Evolutionary conservation across 2,329 filamentous ascomycete species (phyloP), one percentile per base, ranked within the genome.

Genomic region (Curvularia lunata): DNA sequence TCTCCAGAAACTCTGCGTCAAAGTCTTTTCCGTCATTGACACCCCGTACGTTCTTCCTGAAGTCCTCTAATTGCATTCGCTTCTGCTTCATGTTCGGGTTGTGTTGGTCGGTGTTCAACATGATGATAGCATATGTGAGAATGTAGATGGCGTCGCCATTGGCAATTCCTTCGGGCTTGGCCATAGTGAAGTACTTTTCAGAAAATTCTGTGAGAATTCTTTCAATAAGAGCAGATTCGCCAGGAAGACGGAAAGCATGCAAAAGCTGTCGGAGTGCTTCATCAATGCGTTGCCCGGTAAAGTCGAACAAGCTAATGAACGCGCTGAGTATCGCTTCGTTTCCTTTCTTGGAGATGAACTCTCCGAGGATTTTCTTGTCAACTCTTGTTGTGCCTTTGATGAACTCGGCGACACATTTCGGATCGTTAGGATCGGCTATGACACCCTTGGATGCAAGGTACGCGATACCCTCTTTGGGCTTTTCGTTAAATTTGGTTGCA

Each of bases 61-160:
- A 99, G 67, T 94, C 90, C 53, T 87, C 84, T 41, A 88, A 83
- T 1, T 88, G 87, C 95, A 99, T 99, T 40, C 94, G 91, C 71
- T 90, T 91, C 67, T 87, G 82, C 67, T 86, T 92, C 61, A 98
- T 78, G 67, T 97, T 98, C 0, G 92, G 93, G 71, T 96, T 99
- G 76, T 98, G 95, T 69, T 96, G 90, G 73, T 99, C 95, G 1
- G 94, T 97, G 72, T 99, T 99, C 55, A 99, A 82, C 86, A 99
- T 92, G 75, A 99, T 97, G 70, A 97, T 96, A 37, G 93, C 95
- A 74, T 99, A 99, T 0, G 91, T 94, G 50, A 99, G 82, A 47
- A 99, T 87, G 70, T 91, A 99, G 21, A 95, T 88, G 7, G 92
- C 88, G 75, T 99, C 95, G 67, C 91, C 90, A 70, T 96, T 88